Evolutionary conservation across 2,329 filamentous ascomycete species (phyloP), one percentile per base, ranked within the genome.

Genomic region (Juglanconis oblonga): DNA sequence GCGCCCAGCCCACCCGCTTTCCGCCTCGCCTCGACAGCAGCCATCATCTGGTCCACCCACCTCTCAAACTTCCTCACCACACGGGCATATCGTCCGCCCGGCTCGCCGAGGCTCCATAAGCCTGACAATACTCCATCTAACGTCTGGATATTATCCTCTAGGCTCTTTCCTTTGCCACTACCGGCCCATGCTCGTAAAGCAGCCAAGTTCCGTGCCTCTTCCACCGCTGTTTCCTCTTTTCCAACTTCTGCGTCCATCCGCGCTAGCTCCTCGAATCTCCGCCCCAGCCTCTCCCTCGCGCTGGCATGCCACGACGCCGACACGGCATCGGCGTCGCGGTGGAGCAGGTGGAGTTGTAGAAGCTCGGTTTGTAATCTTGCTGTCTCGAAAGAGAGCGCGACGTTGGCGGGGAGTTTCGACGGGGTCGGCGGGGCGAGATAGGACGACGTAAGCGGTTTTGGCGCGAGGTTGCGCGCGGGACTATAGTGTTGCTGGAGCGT

Each of bases 401-500:
- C 73, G 69, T 87, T 87, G 67, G 81, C 77, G 5, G 86, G 83
- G 3, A 84, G 77, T 67, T 87, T 86, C 35, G 82, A 84, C 1
- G 86, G 85, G 3, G 84, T 84, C 0, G 85, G 81, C 1, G 85
- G 83, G 17, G 82, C 83, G 49, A 87, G 79, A 71, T 79, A 81
- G 45, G 79, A 77, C 13, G 84, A 76, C 0, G 83, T 83, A n/a
- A 84, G 76, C 5, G 86, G 84, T 62, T 89, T 90, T 0, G 87
- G 84, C 0, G 82, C 79, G 8, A 79, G 74, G 4, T 77, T 78
- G 67, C 88, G 88, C 49, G 83, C 82, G 0, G 87, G 87, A 33
- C 84, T 87, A 74, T 84, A 89, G 73, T 89, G 85, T 65, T 89
- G 86, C 65, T 89, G 86, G 44, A 84, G 79, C 0, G 82, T 87